Percentiles rank a stretch among this genome's conserved stretches.
These are phyloP conservation scores for Biscogniauxia marginata DNA, from an alignment of 2,329 filamentous ascomycete species.

Conservation along the genomic window DNA sequence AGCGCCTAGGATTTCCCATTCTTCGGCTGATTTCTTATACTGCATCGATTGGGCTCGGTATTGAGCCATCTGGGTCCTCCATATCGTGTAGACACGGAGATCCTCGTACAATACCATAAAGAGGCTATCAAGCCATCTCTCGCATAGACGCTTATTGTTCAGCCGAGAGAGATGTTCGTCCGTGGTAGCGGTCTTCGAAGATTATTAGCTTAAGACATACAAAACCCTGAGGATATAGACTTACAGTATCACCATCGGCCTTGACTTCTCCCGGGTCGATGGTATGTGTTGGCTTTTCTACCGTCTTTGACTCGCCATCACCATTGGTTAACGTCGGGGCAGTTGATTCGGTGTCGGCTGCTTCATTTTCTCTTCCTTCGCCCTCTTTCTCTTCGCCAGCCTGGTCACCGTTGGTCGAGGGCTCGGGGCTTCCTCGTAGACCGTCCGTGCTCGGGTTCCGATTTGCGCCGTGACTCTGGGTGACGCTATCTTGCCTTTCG, in stretches of 20 bases:
- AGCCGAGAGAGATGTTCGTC: constrained; percentile 82
- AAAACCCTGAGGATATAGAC: background rate
- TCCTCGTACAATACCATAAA: constrained; percentile 99
- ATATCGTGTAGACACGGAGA: constrained; percentile 96
- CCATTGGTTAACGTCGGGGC: constrained; percentile 39
- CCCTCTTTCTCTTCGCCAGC: constrained; percentile 36
- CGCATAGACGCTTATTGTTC: constrained; percentile 94
- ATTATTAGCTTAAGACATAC: constrained; percentile 18
- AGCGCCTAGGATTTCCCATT: constrained; percentile 96
- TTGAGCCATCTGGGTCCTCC: constrained; percentile 96
- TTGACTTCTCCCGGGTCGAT: constrained; percentile 76
- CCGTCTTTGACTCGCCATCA: constrained; percentile 34
- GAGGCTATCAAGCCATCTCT: constrained; percentile 95
- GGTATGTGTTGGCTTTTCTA: constrained; percentile 79
- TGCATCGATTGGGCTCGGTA: constrained; percentile 90
- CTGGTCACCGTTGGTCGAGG: constrained; percentile 48
- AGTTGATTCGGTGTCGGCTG: constrained; percentile 33
- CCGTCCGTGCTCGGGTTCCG: constrained; percentile 79
- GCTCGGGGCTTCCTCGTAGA: constrained; percentile 68
- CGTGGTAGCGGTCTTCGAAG: constrained; percentile 55
- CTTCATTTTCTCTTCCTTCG: constrained; percentile 33
- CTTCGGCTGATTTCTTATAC: constrained; percentile 94
- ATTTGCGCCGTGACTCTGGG: constrained; percentile 47
- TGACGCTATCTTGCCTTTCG: constrained; percentile 68
- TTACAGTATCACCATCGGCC: constrained; percentile 50